Base-by-base conservation (phyloP, 305 asterid species). In the Fraxinus xanthoxyloides region DNA sequence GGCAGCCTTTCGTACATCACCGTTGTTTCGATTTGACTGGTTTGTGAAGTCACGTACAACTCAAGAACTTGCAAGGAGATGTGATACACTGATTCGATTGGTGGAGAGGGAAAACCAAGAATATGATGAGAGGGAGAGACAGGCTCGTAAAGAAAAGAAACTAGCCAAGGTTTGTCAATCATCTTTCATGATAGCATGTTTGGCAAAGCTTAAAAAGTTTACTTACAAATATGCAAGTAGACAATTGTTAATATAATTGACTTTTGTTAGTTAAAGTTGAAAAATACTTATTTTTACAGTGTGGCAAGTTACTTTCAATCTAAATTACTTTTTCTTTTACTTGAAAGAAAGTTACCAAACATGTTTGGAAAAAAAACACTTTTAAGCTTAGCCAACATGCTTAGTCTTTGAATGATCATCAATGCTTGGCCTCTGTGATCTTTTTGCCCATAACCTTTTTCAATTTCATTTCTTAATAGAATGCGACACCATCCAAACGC, bases 1-100 rank as follows among this genome's bases (percentile, higher is more conserved):
- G 91, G 93, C 98, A 54, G 98, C 98, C 61, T 97, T 97, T 79
- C 97, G 99, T 72, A 94, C 96, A 6, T 95, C 98, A 0, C 98
- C 99, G 8, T 80, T 93, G 91, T 97, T 97, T 83, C 95, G 99
- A 15, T 97, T 93, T 83, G 99, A 97, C 85, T 97, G 99, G 99
- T 97, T 97, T 85, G 97, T 97, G 51, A 97, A 97, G 91, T 97
- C 99, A 4, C 96, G 99, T 23, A 97, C 98, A 17, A 93, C 99
- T 79, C 98, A 94, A 89, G 99, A 97, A 78, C 95, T 95, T 80
- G 99, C 99, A 36, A 92, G 99, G 93, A 93, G 99, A 83, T 97
- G 99, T 36, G 99, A 97, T 81, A 88, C 99, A 5, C 97, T 97
- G 75, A 92, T 97, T 78, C 91, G 98, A 76, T 81, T 97, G 88